Evolutionary conservation across 2,329 filamentous ascomycete species (phyloP).

Genomic region (Trichoderma polysporum): DNA sequence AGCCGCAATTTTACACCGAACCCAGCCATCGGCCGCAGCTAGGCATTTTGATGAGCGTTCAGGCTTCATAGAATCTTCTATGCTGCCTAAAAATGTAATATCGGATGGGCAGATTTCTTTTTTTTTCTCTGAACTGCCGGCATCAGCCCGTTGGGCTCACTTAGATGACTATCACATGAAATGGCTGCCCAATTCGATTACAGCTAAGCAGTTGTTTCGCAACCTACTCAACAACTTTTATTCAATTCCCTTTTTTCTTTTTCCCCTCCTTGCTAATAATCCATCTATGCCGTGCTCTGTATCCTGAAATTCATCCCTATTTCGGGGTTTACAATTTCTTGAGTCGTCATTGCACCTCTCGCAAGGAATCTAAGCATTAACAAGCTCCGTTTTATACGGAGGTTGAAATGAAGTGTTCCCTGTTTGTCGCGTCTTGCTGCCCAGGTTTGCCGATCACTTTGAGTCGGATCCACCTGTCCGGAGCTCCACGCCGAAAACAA

Average conservation of each 20-base stretch:
- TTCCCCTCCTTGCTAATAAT: background rate
- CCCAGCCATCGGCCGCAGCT: background rate
- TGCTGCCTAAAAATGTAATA: background rate
- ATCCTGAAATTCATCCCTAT: background rate
- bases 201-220: background rate
- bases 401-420: background rate
- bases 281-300: background rate
- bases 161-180: background rate
- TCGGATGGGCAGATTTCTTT: background rate
- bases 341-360: background rate
- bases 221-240: background rate
- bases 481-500: slow-evolving; percentile 13
- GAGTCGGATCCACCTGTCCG: background rate
- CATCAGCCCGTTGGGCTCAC: slow-evolving; percentile 2
- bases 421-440: background rate
- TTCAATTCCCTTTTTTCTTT: background rate
- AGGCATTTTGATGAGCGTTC: background rate
- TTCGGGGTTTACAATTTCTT: background rate
- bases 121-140: background rate
- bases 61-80: background rate
- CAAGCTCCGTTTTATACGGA: slow-evolving; percentile 9
- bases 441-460: slow-evolving; percentile 1
- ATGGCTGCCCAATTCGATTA: background rate
- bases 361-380: background rate
- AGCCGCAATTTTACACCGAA: background rate